Percentiles rank a stretch among this genome's conserved stretches.
Conservation (phyloP, 139 green algal genomes). For the Ulvella scutata region DNA sequence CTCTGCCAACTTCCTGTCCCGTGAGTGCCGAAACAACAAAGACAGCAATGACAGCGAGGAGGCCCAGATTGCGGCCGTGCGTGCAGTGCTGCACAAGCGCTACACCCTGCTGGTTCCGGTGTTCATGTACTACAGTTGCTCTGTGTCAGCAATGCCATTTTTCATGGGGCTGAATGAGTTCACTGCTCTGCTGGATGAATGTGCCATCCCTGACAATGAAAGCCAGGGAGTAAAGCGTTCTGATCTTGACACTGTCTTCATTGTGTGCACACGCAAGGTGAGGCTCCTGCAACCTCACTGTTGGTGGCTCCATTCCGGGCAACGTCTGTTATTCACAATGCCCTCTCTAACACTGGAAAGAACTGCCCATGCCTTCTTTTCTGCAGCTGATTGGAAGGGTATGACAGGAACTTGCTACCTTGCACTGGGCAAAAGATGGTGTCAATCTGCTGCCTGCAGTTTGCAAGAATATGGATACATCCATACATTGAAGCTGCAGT, state of each 20-base stretch:
- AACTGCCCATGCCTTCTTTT: too few relatives aligned
- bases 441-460: too few relatives aligned
- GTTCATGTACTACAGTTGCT: background rate
- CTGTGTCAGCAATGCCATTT: slow-evolving; percentile 4
- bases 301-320: too few relatives aligned
- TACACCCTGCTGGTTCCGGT: background rate
- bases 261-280: slow-evolving; percentile 34
- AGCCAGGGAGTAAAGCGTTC: slow-evolving; percentile 43
- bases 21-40: background rate
- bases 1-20: background rate
- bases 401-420: too few relatives aligned
- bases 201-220: slow-evolving; percentile 46
- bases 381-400: too few relatives aligned
- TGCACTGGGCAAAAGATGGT: too few relatives aligned
- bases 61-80: background rate
- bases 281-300: too few relatives aligned
- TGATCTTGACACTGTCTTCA: slow-evolving; percentile 74
- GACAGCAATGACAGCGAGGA: background rate
- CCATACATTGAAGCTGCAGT: too few relatives aligned
- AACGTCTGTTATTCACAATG: too few relatives aligned
- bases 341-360: too few relatives aligned
- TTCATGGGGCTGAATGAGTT: slow-evolving; percentile 42
- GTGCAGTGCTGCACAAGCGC: background rate
- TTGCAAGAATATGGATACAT: too few relatives aligned
- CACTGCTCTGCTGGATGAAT: slow-evolving; percentile 49